Evolutionary conservation across 208 protist genomes (phyloP), one percentile per base, ranked within the genome.

Genomic region (Tritrichomonas musculus): DNA sequence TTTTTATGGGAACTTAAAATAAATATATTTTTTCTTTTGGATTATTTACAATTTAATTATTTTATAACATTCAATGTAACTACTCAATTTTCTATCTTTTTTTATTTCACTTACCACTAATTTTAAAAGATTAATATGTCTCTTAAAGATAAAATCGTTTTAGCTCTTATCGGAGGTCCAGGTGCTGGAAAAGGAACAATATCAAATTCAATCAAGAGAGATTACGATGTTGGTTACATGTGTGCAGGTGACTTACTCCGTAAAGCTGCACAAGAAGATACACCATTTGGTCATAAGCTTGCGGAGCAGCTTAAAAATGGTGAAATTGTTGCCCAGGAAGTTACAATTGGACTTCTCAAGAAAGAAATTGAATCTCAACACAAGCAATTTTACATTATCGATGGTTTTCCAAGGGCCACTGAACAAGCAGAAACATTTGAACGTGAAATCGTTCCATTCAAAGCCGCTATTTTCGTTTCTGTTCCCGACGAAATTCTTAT

Each of bases 351-450:
- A 0, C 41, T 82, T 14, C 73, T 82, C 33, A 49, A 53, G 41
- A n/a, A 13, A 4, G 73, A 82, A 82, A 82, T 82, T n/a, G 39
- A 50, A 41, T 25, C 22, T 9, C 39, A 41, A 50, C 41, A 82
- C 17, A 82, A 82, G 53, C 14, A 49, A 14, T 82, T 82, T 53
- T 82, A 82, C 20, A 49, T 82, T 27, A 82, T 82, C 27, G 73
- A 82, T n/a, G 73, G 73, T 8, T 82, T 82, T 82, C 73, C 73
- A 82, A 8, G 73, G 20, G 20, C 8, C 49, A 41, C 53, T n/a
- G 73, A 82, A 1, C 73, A 82, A 30, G 73, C 73, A 9, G 41
- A 82, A 47, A 82, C 73, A 82, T 82, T 82, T n/a, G 73, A 82
- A 53, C 8, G 17, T 30, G 27, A 13, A 53, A n/a, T 82, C 17